Percentiles rank a stretch among this genome's conserved stretches.
These are phyloP conservation scores for Berberis vulgaris DNA, from an alignment of 164 flowering plant genomes.

Conservation along the genomic window DNA sequence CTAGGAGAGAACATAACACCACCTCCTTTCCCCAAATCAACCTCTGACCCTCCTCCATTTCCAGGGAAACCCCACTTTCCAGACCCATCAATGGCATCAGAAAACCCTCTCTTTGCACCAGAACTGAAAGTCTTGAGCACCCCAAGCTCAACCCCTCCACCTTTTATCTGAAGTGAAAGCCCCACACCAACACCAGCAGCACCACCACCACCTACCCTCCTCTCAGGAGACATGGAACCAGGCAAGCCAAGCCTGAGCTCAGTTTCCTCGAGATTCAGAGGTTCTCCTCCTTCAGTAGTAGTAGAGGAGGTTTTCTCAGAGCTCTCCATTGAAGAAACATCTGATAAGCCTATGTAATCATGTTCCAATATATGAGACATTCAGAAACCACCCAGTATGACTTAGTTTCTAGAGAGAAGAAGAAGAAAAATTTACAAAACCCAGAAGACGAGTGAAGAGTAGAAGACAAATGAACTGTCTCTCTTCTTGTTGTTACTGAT, in stretches of 20 bases:
- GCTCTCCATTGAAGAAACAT: constrained; percentile 39
- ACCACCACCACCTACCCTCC: constrained; percentile 9
- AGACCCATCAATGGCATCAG: constrained; percentile 50
- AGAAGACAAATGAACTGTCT: no score
- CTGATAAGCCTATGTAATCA: constrained; percentile 71
- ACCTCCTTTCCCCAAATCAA: constrained; percentile 27
- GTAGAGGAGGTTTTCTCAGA: constrained; percentile 22
- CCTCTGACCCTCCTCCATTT: constrained; percentile 34
- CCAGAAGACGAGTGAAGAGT: no score
- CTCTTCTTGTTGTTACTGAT: no score
- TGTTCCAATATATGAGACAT: constrained; percentile 53
- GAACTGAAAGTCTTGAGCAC: constrained; percentile 34
- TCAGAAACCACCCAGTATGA: neutral
- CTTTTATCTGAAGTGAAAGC: constrained; percentile 9
- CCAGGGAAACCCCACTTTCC: constrained; percentile 64
- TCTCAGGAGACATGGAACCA: constrained; percentile 71
- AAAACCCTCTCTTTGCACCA: constrained; percentile 71
- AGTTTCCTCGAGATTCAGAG: constrained; percentile 54
- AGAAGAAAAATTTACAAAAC: neutral
- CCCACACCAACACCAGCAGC: neutral
- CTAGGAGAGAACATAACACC: constrained; percentile 36
- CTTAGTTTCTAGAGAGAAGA: neutral
- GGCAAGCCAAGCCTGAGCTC: constrained; percentile 91
- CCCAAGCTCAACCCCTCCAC: constrained; percentile 19
- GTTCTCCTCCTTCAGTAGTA: constrained; percentile 2